Evolutionary conservation across 805 yeast species (phyloP).

Genomic region (Sugiyamaella americana): DNA sequence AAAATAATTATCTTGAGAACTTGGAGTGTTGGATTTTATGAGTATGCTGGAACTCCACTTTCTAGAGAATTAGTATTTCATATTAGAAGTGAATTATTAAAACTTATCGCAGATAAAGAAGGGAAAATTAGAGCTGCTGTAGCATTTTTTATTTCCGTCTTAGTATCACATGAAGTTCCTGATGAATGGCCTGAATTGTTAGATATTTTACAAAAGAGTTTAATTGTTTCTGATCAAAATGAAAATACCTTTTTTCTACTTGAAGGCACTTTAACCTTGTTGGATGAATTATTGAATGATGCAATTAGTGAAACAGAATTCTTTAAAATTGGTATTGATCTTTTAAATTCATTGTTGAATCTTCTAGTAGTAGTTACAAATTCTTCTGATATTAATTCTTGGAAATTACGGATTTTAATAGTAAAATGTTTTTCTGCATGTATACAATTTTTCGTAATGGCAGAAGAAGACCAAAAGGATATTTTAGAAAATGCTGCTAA

Average conservation of each 20-base stretch:
- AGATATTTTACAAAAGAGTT: conserved; percentile 7
- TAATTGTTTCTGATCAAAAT: conserved; percentile 40
- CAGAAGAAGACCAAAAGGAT: conserved; percentile 14
- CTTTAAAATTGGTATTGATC: conserved; percentile 52
- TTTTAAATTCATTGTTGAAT: conserved; percentile 20
- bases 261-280: conserved; percentile 26
- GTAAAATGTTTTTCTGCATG: conserved; percentile 32
- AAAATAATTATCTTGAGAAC: conserved; percentile 61
- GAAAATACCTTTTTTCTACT: conserved; percentile 27
- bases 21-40: conserved; percentile 82
- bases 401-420: conserved; percentile 20
- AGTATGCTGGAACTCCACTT: conserved; percentile 61
- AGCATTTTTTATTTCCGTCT: conserved; percentile 72
- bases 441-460: conserved; percentile 25
- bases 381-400: not conserved
- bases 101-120: conserved; percentile 39
- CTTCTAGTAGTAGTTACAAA: conserved; percentile 31
- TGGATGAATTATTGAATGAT: conserved; percentile 76
- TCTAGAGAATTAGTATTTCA: conserved; percentile 44
- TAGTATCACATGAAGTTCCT: conserved; percentile 86
- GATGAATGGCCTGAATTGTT: conserved; percentile 86
- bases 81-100: conserved; percentile 48
- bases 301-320: conserved; percentile 81
- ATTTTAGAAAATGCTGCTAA: conserved; percentile 7
- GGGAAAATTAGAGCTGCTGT: conserved; percentile 61